phyloP scores from a whole-genome alignment of 1,139 yeast genomes.

The Entelexis paramagnoliae region DNA sequence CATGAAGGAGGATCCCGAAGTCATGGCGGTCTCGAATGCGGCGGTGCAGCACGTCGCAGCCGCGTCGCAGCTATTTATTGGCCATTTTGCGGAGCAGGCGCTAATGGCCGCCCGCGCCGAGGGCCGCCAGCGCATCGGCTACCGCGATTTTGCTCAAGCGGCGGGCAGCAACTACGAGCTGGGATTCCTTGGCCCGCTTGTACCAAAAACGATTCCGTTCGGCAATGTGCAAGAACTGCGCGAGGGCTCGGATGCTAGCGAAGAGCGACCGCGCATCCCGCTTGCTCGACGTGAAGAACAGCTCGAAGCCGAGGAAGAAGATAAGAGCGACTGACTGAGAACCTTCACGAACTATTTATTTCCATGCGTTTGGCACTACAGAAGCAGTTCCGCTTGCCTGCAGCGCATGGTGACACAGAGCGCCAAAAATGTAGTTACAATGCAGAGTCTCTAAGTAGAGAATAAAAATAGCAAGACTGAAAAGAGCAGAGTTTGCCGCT shows the following conservation, averaged over 20 bases:
- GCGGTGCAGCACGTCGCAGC: conserved; percentile 78
- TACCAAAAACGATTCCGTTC: conserved; percentile 30
- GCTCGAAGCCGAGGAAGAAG: conserved; percentile 19
- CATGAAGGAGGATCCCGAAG: conserved; percentile 78
- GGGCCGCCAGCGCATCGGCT: conserved; percentile 58
- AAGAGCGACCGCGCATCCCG: conserved; percentile 16
- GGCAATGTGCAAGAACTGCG: conserved; percentile 20
- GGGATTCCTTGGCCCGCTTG: conserved; percentile 42
- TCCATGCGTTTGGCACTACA: neutral
- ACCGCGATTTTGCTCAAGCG: conserved; percentile 66
- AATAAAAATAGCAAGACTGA: too few relatives aligned
- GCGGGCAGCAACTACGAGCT: conserved; percentile 58
- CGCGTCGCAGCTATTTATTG: conserved; percentile 79
- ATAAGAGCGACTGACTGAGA: conserved; percentile 13
- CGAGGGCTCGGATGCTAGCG: conserved; percentile 17
- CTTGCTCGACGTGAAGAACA: conserved; percentile 19
- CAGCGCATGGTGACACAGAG: too few relatives aligned
- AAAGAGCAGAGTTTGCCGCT: too few relatives aligned
- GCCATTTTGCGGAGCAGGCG: conserved; percentile 73
- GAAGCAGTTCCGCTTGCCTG: too few relatives aligned
- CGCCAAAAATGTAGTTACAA: too few relatives aligned
- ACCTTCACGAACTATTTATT: neutral
- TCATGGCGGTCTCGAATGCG: conserved; percentile 59
- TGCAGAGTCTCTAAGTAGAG: too few relatives aligned
- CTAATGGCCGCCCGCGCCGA: conserved; percentile 56